Percentiles rank a stretch among this genome's conserved stretches.
These are phyloP conservation scores for Daldinia loculata DNA, from an alignment of 495 filamentous ascomycete genomes.

Conservation along the genomic window DNA sequence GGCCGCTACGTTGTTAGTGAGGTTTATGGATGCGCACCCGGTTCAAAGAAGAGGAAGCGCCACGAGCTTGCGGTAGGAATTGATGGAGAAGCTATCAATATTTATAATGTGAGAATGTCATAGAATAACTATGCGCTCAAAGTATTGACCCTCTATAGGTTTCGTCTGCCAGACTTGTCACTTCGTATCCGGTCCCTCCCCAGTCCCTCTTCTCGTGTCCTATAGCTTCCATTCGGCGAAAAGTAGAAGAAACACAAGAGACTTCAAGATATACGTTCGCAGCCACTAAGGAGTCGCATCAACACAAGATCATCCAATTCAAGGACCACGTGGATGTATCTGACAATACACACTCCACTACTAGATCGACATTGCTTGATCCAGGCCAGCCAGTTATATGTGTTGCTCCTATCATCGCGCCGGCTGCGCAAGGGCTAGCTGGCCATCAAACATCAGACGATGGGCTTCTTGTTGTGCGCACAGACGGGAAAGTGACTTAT, in stretches of 20 bases:
- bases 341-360: constrained; percentile 59
- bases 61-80: constrained; percentile 83
- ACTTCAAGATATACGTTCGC: constrained; percentile 77
- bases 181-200: constrained; percentile 86
- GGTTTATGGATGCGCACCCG: constrained; percentile 73
- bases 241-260: constrained; percentile 58
- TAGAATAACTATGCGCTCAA: neutral
- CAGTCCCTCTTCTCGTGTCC: constrained; percentile 80
- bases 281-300: constrained; percentile 52
- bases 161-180: constrained; percentile 78
- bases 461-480: constrained; percentile 51
- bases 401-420: constrained; percentile 21
- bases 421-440: neutral
- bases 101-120: constrained; percentile 77
- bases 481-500: constrained; percentile 51
- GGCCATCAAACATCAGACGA: neutral
- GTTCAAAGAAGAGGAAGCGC: constrained; percentile 83
- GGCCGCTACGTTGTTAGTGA: constrained; percentile 71
- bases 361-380: constrained; percentile 32
- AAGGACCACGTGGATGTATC: constrained; percentile 70
- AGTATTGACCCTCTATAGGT: constrained; percentile 64
- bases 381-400: constrained; percentile 39
- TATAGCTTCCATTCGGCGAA: constrained; percentile 76
- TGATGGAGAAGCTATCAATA: constrained; percentile 89
- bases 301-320: constrained; percentile 59